Conservation (phyloP, 2,329 filamentous ascomycete species). For the Aspergillus transmontanensis region DNA sequence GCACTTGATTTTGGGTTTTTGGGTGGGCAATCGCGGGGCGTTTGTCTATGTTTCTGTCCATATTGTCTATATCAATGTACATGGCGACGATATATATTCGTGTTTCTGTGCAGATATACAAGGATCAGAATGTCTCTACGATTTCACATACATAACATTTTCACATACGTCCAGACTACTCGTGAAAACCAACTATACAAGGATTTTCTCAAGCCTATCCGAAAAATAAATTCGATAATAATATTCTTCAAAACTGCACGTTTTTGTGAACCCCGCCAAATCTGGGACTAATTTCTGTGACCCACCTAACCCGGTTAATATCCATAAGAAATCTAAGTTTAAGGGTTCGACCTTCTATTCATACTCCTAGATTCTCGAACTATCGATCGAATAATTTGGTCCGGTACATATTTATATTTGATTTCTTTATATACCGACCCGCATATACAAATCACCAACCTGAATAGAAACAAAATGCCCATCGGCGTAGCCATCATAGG, state of each 20-base stretch:
- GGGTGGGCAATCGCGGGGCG: background rate
- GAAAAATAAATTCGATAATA: background rate
- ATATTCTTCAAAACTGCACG: background rate
- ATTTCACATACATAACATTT: background rate
- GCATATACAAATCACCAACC: background rate
- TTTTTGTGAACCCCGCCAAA: slow-evolving; percentile 7
- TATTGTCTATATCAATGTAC: background rate
- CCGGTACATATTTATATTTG: background rate
- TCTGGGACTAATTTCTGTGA: slow-evolving; percentile 13
- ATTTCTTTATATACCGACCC: background rate
- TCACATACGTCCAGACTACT: background rate
- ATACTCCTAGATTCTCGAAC: background rate
- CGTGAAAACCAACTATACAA: background rate
- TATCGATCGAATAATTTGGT: background rate
- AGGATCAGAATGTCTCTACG: background rate
- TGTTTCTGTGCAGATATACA: background rate
- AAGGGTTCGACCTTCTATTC: background rate
- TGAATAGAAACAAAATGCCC: background rate
- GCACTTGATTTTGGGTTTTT: background rate
- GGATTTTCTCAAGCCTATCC: background rate
- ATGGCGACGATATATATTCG: background rate
- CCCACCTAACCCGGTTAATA: slow-evolving; percentile 5
- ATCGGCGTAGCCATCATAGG: slow-evolving; percentile 57
- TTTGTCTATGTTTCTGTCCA: background rate
- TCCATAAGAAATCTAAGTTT: background rate